Conservation (phyloP, 371 early-diverging fungal genomes). For the Haplosporangium sp. region DNA sequence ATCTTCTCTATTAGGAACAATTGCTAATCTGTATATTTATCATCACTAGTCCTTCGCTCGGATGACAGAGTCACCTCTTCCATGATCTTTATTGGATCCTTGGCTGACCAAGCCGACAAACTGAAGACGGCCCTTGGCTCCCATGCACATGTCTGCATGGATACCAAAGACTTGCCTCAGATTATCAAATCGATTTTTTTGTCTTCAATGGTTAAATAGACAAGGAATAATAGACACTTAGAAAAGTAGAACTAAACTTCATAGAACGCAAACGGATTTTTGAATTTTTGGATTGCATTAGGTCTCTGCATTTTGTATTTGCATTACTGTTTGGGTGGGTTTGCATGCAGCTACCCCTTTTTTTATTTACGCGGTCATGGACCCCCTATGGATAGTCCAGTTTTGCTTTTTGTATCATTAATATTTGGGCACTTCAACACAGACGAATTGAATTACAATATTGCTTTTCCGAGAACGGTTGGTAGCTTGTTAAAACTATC, state of each 20-base stretch:
- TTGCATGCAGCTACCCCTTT: too few species aligned
- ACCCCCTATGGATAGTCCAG: too few species aligned
- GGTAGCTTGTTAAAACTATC: background rate
- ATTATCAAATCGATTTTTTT: constrained; percentile 84
- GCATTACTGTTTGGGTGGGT: too few species aligned
- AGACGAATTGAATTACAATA: too few species aligned
- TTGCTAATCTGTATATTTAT: constrained; percentile 6
- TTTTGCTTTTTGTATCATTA: too few species aligned
- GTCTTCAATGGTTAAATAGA: constrained; percentile 70
- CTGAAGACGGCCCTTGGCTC: constrained; percentile 73
- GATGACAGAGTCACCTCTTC: constrained; percentile 77
- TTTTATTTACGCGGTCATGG: too few species aligned
- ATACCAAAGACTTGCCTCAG: constrained; percentile 85
- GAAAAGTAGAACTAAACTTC: constrained; percentile 28
- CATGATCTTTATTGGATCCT: constrained; percentile 79
- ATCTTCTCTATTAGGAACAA: too few species aligned
- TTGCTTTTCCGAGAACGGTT: background rate
- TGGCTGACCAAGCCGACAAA: constrained; percentile 74
- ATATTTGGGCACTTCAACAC: background rate
- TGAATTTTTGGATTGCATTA: too few species aligned
- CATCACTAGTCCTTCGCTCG: constrained; percentile 67
- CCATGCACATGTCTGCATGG: constrained; percentile 75
- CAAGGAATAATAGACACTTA: too few species aligned
- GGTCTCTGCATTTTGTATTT: too few species aligned
- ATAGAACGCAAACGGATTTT: background rate